Percentiles rank a stretch among this genome's conserved stretches.
Conservation (phyloP, 2,329 filamentous ascomycete species). For the Aspergillus fructus region DNA sequence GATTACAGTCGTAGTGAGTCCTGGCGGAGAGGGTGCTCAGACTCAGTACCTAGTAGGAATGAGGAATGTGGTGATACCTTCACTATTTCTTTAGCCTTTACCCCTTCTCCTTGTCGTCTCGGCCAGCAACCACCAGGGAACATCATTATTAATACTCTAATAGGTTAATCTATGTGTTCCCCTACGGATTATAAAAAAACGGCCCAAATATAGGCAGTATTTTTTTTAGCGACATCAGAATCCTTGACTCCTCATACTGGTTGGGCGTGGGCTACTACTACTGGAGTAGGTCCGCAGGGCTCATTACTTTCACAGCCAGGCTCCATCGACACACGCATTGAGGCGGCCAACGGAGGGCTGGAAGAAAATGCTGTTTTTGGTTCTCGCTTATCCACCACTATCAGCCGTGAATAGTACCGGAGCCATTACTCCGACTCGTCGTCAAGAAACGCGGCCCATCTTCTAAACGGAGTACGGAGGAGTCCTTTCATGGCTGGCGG, state of each 20-base stretch:
- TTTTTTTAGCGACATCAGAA: background rate
- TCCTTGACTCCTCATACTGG: background rate
- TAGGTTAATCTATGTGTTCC: background rate
- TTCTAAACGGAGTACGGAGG: background rate
- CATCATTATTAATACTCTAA: slow-evolving; percentile 1
- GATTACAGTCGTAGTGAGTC: background rate
- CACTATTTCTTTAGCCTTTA: background rate
- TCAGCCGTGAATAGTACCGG: background rate
- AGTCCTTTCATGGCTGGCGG: slow-evolving; percentile 3
- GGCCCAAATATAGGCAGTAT: background rate
- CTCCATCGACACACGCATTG: slow-evolving; percentile 6
- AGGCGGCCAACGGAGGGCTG: background rate
- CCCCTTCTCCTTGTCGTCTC: slow-evolving; percentile 2
- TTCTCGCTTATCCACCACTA: background rate
- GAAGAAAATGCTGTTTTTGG: background rate
- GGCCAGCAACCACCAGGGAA: slow-evolving; percentile 3
- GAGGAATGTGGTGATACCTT: slow-evolving; percentile 4
- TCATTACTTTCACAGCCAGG: slow-evolving; percentile 3
- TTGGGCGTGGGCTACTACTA: background rate
- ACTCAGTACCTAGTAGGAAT: background rate
- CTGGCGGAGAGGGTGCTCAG: background rate
- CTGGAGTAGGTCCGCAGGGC: slow-evolving; percentile 11
- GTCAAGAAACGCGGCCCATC: background rate
- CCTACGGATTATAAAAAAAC: background rate
- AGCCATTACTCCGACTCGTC: background rate